A percentile compares a stretch with the other conserved stretches of the same genome.
phyloP scores from a whole-genome alignment of 306 rosid genomes.

The Dryas alaskensis region DNA sequence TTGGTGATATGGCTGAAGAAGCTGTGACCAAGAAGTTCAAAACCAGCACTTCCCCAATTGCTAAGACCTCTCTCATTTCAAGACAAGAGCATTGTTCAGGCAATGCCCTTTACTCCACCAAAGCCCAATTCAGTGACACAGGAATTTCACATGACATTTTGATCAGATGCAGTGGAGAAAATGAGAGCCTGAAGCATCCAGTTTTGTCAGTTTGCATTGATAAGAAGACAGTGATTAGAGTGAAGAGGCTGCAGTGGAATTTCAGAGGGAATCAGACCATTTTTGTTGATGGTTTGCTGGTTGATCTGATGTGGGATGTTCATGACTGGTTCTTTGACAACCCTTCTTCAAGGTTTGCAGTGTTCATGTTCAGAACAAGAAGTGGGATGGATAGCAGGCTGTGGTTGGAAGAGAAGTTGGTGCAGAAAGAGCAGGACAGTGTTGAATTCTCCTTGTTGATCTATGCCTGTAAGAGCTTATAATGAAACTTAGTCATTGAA shows the following conservation, averaged over 20 bases:
- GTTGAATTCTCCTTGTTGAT: slow-evolving; percentile 78
- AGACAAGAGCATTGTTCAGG: slow-evolving; percentile 70
- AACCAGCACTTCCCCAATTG: slow-evolving; percentile 12
- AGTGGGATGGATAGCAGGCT: slow-evolving; percentile 79
- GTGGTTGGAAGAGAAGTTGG: slow-evolving; percentile 73
- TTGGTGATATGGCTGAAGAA: slow-evolving; percentile 59
- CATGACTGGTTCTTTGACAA: slow-evolving; percentile 83
- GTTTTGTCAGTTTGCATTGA: slow-evolving; percentile 61
- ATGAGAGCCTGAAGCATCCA: slow-evolving; percentile 46
- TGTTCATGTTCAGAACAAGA: slow-evolving; percentile 88
- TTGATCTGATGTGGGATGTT: slow-evolving; percentile 95
- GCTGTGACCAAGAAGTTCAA: slow-evolving; percentile 40
- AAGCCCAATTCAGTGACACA: slow-evolving; percentile 62
- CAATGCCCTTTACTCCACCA: slow-evolving; percentile 55
- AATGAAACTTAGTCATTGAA: not conserved
- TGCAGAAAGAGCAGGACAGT: slow-evolving; percentile 49
- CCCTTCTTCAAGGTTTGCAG: slow-evolving; percentile 51
- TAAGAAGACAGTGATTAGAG: slow-evolving; percentile 70
- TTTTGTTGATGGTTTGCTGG: slow-evolving; percentile 82
- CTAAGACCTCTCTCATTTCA: slow-evolving; percentile 48
- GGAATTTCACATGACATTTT: slow-evolving; percentile 65
- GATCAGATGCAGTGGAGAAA: slow-evolving; percentile 63
- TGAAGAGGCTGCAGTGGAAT: slow-evolving; percentile 90
- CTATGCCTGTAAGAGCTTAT: slow-evolving; percentile 81
- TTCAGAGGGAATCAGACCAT: slow-evolving; percentile 87